Base-by-base conservation (phyloP, 2,329 filamentous ascomycete species). In the Pyricularia pennisetigena region DNA sequence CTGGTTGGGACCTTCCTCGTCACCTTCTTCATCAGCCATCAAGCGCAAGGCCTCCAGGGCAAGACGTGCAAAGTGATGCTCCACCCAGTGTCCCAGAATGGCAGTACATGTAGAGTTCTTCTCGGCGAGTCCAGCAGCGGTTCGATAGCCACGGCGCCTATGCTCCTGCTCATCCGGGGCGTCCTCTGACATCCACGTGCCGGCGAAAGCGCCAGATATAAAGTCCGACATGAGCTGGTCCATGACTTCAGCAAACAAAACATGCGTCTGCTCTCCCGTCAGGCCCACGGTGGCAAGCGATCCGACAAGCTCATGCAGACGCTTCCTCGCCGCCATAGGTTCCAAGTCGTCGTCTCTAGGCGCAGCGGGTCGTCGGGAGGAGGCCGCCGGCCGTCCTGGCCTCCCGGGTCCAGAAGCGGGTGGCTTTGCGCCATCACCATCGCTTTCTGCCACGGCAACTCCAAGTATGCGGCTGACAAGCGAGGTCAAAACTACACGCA, bases 231-330 rank as follows among this genome's bases (percentile, higher is more conserved):
- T 87, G 69, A 89, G 82, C 49, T 79, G 79, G 74, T 92, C 84
- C 82, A 93, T 88, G 29, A 90, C 83, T 75, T 90, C 87, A 20
- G 90, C 91, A 73, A 93, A 89, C 49, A 90, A 81, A 32, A 90
- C 84, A 73, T 93, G 88, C 67, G 91, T 90, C 65, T 80, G 82
- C 73, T 91, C 88, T 29, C 89, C 89, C 1, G 88, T 88, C 23
- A 93, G 79, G 0, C 90, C 91, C 26, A 92, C 86, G 64, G 85
- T 82, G 71, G 84, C 80, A 20, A 93, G 78, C 9, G 86, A 84
- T 65, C 85, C 82, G 1, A 90, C 79, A 23, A 92, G 77, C 59
- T 81, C 75, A 32, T 86, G 76, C 64, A 91, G 78, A 66, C 86
- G 82, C 35, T 81, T 78, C 49, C 82, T 80, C 4, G 67, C 57